phyloP scores from a whole-genome alignment of 768 basidiomycete genomes.

The Harrya chromipes region DNA sequence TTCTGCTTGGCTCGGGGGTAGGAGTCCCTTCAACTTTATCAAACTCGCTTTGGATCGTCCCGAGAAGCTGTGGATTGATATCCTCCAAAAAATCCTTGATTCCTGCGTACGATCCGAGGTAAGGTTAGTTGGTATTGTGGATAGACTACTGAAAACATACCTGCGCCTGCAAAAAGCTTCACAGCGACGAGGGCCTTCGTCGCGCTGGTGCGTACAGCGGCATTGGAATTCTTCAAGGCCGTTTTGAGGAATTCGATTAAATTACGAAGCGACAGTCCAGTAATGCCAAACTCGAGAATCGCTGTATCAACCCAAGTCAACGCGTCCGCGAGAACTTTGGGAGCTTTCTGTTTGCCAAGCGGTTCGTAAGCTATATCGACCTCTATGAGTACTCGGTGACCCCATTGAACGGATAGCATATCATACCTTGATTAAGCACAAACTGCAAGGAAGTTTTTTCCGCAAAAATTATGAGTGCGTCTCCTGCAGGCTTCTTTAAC shows the following conservation, averaged over 20 bases:
- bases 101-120: constrained; percentile 46
- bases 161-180: constrained; percentile 85
- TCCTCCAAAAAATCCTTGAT: constrained; percentile 93
- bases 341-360: constrained; percentile 92
- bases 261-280: constrained; percentile 75
- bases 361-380: constrained; percentile 78
- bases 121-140: background rate
- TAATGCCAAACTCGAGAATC: constrained; percentile 87
- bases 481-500: constrained; percentile 93
- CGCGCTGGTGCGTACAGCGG: constrained; percentile 87
- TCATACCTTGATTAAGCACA: constrained; percentile 84
- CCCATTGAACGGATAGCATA: constrained; percentile 2
- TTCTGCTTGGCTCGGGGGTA: constrained; percentile 74
- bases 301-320: constrained; percentile 85
- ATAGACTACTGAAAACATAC: constrained; percentile 40
- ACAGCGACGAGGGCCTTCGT: constrained; percentile 91
- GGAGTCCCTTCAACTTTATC: constrained; percentile 82
- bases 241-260: constrained; percentile 90
- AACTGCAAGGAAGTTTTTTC: constrained; percentile 96
- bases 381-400: constrained; percentile 16
- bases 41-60: constrained; percentile 88
- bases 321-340: constrained; percentile 93
- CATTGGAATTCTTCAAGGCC: constrained; percentile 90
- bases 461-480: constrained; percentile 75
- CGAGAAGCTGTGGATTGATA: constrained; percentile 87